Base-by-base conservation (phyloP, 129 eudicot species). In the Calendula officinalis region DNA sequence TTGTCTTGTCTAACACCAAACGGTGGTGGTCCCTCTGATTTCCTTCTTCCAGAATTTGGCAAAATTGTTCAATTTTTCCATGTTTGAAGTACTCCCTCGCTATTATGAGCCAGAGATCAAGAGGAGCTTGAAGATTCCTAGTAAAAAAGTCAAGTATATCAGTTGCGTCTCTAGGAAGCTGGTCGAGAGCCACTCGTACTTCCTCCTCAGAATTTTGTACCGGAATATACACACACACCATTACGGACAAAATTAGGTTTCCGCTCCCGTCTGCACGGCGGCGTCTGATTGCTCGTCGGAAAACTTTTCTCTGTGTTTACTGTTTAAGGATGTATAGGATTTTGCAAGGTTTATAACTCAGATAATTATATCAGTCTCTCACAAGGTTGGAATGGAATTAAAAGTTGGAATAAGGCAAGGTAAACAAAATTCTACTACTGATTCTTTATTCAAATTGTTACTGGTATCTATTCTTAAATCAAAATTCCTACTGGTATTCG, bases 71-170 rank as follows among this genome's bases (percentile, higher is more conserved):
- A 42, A 80, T 69, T 62, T 94, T 94, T 17, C 97, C 99, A 78
- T 86, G 99, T 78, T 94, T 94, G 67, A 94, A 94, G 77, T 94
- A 94, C 77, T 94, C 99, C 80, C 99, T 89, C 34, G 99, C 97
- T 75, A 94, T 94, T 56, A 89, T 84, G 60, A 94, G 97, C 99
- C 99, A 94, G 70, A 94, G 87, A 81, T 89, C 84, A 37, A 94
- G 95, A 11, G 99, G 99, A 30, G 99, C 99, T 82, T 94, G 97
- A n/a, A n/a, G n/a, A n/a, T 66, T 94, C 99, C n/a, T n/a, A 16
- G 99, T 88, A 60, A 94, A 95, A 60, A 94, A 89, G 74, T 94
- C 99, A 63, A 94, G 92, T 50, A 94, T 88, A 70, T 94, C 99
- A 27, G 95, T 81, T 13, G 99, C 99, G 58, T 94, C 99, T 47